Base-by-base conservation (phyloP, 345 rosid species). In the Physaria fendleri region DNA sequence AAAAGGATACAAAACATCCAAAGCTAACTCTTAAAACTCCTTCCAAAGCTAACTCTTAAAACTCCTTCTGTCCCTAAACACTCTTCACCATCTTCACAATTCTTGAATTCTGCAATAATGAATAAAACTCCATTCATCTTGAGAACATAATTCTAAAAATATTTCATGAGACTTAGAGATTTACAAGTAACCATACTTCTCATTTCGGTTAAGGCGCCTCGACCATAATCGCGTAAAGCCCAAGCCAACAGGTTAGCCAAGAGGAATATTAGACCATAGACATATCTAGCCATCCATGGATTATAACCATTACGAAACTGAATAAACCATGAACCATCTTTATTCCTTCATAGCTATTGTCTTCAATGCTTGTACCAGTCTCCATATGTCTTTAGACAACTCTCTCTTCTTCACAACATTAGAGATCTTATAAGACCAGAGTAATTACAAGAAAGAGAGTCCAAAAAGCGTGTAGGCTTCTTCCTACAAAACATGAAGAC, bases 201-300 rank as follows among this genome's bases (percentile, higher is more conserved):
- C 84, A 88, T 76, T 63, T 84, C 95, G 3, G 78, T 66, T 64
- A 77, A 75, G 65, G 87, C 82, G 43, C 77, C 77, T 0, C 41
- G 79, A 52, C 96, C 83, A 45, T 88, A 91, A 77, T 91, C 95
- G 54, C 98, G 79, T 12, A 83, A 81, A 20, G 74, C 80, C 98
- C 98, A 91, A 38, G 98, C 93, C 8, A 88, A 74, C 9, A 91
- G 75, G 66, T 91, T 91, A 0, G 90, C 82, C 10, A 67, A 69
- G 5, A 91, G 83, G 71, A 91, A 91, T 25, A 91, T 78, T 62
- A 91, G 72, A 10, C 81, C 96, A 40, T 88, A 85, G 9, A 77
- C 82, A 61, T 85, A 91, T 81, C 98, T 77, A 20, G 96, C 96
- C 88, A 88, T 88, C 98, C 98, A 85, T 14, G 98, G 96, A 73